Evolutionary conservation across 2,329 filamentous ascomycete species (phyloP).

Genomic region (Pestalotiopsis sp.): DNA sequence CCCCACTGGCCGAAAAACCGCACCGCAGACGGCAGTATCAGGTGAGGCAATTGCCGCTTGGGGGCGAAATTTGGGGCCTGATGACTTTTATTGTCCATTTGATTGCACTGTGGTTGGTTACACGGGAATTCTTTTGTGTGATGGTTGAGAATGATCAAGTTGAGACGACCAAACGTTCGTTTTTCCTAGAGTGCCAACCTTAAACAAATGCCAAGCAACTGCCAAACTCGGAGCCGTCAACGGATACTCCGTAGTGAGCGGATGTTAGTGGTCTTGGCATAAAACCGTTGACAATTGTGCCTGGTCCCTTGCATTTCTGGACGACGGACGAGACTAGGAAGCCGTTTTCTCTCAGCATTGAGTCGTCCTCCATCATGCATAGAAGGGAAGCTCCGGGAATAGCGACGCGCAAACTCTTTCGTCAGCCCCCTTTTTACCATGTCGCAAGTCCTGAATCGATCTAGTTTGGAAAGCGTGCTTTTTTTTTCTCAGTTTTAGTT

Average conservation of each 20-base stretch:
- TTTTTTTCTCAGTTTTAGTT: neutral
- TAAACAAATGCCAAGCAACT: neutral
- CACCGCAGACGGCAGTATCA: neutral
- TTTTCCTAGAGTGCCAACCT: neutral
- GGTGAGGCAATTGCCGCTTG: neutral
- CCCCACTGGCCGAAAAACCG: neutral
- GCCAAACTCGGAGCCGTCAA: neutral
- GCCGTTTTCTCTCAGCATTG: neutral
- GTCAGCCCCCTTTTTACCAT: neutral
- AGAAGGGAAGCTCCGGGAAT: neutral
- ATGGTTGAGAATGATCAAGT: neutral
- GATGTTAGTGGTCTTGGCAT: conserved; percentile 6
- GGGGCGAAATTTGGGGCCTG: neutral
- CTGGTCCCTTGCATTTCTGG: neutral
- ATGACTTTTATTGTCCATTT: neutral
- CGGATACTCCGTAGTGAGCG: neutral
- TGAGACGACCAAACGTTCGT: neutral
- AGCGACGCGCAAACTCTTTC: neutral
- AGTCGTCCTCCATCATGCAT: neutral
- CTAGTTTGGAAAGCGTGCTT: neutral
- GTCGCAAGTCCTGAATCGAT: neutral
- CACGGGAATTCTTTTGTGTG: neutral
- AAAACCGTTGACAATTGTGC: conserved; percentile 2
- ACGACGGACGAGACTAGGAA: neutral
- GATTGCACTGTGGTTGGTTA: neutral